Conservation (phyloP, 257 asterid species). For the Solanum paucissectum region DNA sequence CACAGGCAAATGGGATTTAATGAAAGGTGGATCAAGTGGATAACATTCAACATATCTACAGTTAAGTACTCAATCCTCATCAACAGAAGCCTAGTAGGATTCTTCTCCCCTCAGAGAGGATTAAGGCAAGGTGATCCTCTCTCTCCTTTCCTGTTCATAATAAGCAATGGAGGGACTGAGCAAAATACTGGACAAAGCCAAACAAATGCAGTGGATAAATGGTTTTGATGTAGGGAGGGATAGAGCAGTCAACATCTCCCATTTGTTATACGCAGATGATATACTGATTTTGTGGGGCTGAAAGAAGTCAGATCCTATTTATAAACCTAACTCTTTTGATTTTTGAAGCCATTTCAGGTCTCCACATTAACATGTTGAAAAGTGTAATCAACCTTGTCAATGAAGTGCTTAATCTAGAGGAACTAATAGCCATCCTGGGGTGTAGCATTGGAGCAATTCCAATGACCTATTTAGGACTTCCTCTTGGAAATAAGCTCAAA, state of each 20-base stretch:
- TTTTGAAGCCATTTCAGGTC: not conserved
- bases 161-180: not conserved
- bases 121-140: not conserved
- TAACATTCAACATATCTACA: not conserved
- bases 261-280: not conserved
- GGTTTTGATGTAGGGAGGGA: not conserved
- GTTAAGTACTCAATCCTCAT: not conserved
- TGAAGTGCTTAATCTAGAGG: not conserved
- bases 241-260: not conserved
- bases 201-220: not conserved
- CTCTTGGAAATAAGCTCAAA: not conserved
- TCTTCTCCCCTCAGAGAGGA: not conserved
- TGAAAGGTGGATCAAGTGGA: not conserved
- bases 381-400: not conserved
- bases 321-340: not conserved
- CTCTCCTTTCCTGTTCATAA: not conserved
- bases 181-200: not conserved
- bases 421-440: not conserved
- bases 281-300: not conserved
- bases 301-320: not conserved
- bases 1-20: not conserved
- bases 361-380: not conserved
- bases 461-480: not conserved
- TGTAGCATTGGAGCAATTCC: not conserved
- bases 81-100: not conserved